Percentiles rank a stretch among this genome's conserved stretches.
Conservation (phyloP, 768 basidiomycete genomes). For the Daedaleopsis sinensis region DNA sequence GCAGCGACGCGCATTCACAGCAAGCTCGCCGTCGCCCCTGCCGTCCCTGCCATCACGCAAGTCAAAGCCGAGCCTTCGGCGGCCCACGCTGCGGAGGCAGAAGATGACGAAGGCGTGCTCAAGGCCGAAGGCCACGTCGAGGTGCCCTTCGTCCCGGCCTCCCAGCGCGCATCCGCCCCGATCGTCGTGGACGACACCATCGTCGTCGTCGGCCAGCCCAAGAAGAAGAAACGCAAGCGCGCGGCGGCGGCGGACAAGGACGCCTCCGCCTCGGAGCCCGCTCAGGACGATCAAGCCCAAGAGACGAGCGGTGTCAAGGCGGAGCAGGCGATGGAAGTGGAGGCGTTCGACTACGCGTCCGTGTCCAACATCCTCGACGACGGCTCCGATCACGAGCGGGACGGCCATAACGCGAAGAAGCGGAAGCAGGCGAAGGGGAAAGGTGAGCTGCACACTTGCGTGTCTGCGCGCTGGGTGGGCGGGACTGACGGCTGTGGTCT, state of each 20-base stretch:
- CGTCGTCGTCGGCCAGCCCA: constrained; percentile 68
- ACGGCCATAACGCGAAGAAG: constrained; percentile 42
- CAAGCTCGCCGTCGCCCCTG: constrained; percentile 61
- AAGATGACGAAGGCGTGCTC: constrained; percentile 11
- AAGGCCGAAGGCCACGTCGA: constrained; percentile 57
- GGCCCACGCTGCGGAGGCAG: constrained; percentile 6
- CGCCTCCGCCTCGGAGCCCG: not conserved
- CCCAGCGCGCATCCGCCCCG: constrained; percentile 45
- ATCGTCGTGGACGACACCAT: constrained; percentile 60
- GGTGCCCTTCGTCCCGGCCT: constrained; percentile 76
- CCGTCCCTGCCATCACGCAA: constrained; percentile 45
- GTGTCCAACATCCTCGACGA: constrained; percentile 48
- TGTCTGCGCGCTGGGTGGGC: not conserved
- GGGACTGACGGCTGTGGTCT: not conserved
- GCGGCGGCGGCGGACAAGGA: constrained; percentile 35
- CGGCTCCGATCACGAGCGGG: constrained; percentile 30
- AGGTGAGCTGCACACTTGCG: constrained; percentile 9
- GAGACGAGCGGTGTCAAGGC: constrained; percentile 17
- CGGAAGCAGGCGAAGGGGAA: constrained; percentile 45
- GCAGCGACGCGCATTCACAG: constrained; percentile 70
- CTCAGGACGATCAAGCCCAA: not conserved
- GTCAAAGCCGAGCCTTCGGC: constrained; percentile 8
- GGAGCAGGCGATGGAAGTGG: constrained; percentile 9
- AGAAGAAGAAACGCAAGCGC: constrained; percentile 69
- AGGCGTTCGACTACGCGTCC: constrained; percentile 42